Conservation (phyloP, 1,284 basidiomycete genomes). For the Nidula niveotomentosa region DNA sequence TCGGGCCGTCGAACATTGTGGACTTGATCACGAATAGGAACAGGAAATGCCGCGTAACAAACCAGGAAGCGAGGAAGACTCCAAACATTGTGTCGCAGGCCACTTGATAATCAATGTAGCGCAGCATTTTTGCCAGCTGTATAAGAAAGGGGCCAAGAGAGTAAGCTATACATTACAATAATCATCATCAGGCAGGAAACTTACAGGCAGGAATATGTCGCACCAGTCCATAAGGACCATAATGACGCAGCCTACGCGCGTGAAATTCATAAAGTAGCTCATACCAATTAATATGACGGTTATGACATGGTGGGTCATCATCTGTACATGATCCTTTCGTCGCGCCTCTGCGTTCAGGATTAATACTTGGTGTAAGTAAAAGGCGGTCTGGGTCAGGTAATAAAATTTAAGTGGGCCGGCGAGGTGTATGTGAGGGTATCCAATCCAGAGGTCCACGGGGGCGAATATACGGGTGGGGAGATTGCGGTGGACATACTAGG, state of each 20-base stretch:
- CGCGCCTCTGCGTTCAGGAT: slow-evolving; percentile 93
- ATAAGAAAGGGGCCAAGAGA: too few relatives aligned
- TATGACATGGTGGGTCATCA: slow-evolving; percentile 95
- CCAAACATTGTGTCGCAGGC: slow-evolving; percentile 81
- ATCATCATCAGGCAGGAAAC: slow-evolving; percentile 26
- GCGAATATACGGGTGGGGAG: slow-evolving; percentile 71
- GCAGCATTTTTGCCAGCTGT: slow-evolving; percentile 81
- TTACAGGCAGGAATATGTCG: slow-evolving; percentile 89
- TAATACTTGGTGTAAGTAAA: slow-evolving; percentile 91
- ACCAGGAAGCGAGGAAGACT: slow-evolving; percentile 87
- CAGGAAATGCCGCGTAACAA: slow-evolving; percentile 81
- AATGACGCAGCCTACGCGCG: slow-evolving; percentile 85
- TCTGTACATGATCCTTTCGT: slow-evolving; percentile 92
- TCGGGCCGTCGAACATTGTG: slow-evolving; percentile 47
- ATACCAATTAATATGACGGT: slow-evolving; percentile 78
- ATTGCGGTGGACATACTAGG: slow-evolving; percentile 76
- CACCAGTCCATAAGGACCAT: slow-evolving; percentile 93
- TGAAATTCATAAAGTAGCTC: slow-evolving; percentile 86
- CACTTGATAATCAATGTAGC: slow-evolving; percentile 74
- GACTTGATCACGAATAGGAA: slow-evolving; percentile 74
- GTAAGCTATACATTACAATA: too few relatives aligned
- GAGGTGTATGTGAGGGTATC: slow-evolving; percentile 83
- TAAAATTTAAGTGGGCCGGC: slow-evolving; percentile 85
- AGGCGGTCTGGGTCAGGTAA: slow-evolving; percentile 90
- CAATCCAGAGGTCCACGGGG: slow-evolving; percentile 73